Base-by-base conservation (phyloP, 2,329 filamentous ascomycete species). In the Rosellinia necatrix region DNA sequence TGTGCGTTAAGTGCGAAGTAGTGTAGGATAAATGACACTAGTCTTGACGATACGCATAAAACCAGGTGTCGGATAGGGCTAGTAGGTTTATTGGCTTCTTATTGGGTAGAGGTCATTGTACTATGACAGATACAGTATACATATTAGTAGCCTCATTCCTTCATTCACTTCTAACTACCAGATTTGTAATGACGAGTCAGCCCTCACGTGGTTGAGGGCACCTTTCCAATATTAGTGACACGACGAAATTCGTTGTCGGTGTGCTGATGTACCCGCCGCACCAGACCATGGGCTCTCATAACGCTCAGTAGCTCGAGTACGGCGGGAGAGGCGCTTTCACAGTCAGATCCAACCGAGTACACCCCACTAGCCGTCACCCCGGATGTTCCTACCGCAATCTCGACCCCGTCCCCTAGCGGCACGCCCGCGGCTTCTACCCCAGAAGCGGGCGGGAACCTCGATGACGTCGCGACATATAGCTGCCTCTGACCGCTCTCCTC, bases 171-270 rank as follows among this genome's bases (percentile, higher is more conserved):
- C n/a, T n/a, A 15, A 9, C 8, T 6, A 6, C n/a, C 3, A 2
- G 5, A 12, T n/a, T 38, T 19, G 51, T 38, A 49, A 30, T 43
- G 3, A 25, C 12, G 6, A 19, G 21, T 22, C 40, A 41, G 9
- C 34, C n/a, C 30, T 32, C 42, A 27, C 9, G 12, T 29, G 10
- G 19, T 27, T 21, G 24, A 37, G 22, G 32, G 13, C 30, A 9
- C 34, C 42, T 24, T 21, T 35, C 6, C 17, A 4, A 4, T 6
- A n/a, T n/a, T n/a, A n/a, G 25, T 52, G 34, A 58, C 38, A 21
- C 43, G 55, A 4, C 24, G 22, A 40, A 61, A 61, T 48, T 61
- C 58, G n/a, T 17, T 30, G 27, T 61, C 41, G 15, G 58, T 61
- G 38, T 61, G 58, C 15, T 12, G 25, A 22, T 42, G 49, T n/a